A percentile compares a stretch with the other conserved stretches of the same genome.
Conservation (phyloP, 2,329 filamentous ascomycete genomes). For the Tolypocladium pustulatum region DNA sequence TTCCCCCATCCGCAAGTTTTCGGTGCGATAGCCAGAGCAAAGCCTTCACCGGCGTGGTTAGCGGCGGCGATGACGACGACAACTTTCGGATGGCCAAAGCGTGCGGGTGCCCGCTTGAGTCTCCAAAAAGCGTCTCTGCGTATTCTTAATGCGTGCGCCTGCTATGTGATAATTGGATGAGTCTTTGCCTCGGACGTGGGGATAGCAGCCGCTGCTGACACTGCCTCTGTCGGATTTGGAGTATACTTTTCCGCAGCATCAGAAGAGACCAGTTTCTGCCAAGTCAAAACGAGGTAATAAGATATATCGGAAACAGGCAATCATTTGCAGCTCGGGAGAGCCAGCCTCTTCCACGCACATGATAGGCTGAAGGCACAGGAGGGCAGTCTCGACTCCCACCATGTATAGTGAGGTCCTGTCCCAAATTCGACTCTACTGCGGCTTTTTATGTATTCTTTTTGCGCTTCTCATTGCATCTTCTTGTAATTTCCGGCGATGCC, state of each 20-base stretch:
- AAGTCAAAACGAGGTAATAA: too few relatives aligned
- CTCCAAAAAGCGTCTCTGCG: not conserved
- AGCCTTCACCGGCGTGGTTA: not conserved
- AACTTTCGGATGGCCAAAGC: not conserved
- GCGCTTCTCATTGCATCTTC: not conserved
- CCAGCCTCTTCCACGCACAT: not conserved
- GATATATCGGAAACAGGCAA: not conserved
- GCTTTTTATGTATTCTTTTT: not conserved
- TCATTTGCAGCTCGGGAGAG: not conserved
- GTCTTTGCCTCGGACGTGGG: conserved; percentile 2
- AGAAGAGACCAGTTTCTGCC: not conserved
- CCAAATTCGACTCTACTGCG: not conserved
- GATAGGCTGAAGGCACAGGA: not conserved
- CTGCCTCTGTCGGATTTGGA: not conserved
- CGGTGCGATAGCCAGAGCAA: not conserved
- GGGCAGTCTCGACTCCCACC: not conserved
- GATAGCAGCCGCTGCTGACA: not conserved
- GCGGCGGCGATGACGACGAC: not conserved
- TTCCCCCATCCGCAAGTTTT: not conserved
- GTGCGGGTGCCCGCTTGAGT: not conserved
- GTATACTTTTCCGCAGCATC: conserved; percentile 1
- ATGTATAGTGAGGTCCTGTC: not conserved
- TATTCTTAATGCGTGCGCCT: conserved; percentile 41
- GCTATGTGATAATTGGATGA: conserved; percentile 40
- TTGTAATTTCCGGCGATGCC: too few relatives aligned